Evolutionary conservation across 2,329 filamentous ascomycete genomes (phyloP).

Genomic region (Arthrinium puccinioides): DNA sequence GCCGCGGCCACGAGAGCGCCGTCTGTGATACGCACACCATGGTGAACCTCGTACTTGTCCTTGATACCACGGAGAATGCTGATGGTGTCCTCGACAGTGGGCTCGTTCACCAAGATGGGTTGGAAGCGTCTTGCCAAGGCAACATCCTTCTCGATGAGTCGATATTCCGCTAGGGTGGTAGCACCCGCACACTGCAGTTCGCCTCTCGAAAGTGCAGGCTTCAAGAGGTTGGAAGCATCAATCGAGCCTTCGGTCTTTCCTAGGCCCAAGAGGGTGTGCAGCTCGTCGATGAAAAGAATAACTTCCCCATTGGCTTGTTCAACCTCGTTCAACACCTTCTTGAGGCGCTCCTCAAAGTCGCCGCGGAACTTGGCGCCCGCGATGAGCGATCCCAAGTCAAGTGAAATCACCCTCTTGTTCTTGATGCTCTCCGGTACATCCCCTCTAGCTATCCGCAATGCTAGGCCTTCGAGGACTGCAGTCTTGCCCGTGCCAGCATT

Average conservation of each 20-base stretch:
- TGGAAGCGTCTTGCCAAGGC: conserved; percentile 90
- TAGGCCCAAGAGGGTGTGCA: conserved; percentile 84
- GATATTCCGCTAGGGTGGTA: conserved; percentile 87
- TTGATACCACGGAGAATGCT: conserved; percentile 95
- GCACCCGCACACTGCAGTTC: conserved; percentile 94
- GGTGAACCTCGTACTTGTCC: conserved; percentile 94
- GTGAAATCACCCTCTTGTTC: conserved; percentile 78
- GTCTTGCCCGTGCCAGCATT: conserved; percentile 90
- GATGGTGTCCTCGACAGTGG: conserved; percentile 84
- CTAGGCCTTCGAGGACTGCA: conserved; percentile 83
- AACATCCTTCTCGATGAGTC: conserved; percentile 91
- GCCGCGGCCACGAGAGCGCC: conserved; percentile 86
- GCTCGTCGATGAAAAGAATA: conserved; percentile 91
- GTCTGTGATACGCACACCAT: conserved; percentile 92
- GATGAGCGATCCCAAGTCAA: conserved; percentile 89
- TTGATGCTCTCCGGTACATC: conserved; percentile 96
- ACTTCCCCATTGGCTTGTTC: conserved; percentile 82
- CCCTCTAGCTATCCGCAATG: conserved; percentile 80
- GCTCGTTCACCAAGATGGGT: conserved; percentile 88
- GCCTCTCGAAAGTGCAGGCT: conserved; percentile 86
- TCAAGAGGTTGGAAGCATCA: conserved; percentile 90
- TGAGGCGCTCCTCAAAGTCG: conserved; percentile 91
- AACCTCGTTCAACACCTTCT: conserved; percentile 85
- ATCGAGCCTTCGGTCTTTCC: conserved; percentile 96
- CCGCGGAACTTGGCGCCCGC: conserved; percentile 93